phyloP scores from a whole-genome alignment of 2,329 filamentous ascomycete genomes.

The Xylaria sp. region DNA sequence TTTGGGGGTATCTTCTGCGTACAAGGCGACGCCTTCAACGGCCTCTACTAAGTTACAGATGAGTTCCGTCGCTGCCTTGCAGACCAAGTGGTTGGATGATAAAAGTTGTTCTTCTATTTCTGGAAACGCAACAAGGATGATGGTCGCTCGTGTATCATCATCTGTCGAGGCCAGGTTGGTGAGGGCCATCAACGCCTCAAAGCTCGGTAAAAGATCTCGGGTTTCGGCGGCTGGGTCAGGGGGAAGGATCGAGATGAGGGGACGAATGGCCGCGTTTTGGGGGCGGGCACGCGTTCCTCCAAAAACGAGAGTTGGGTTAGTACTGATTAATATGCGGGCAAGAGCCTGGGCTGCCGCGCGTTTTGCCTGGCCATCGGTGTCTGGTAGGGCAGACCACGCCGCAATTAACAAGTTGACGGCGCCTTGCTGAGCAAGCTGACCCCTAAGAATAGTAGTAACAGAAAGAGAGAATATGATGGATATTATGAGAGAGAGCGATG shows the following conservation, averaged over 20 bases:
- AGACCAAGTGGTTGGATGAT: constrained; percentile 77
- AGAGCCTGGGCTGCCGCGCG: constrained; percentile 80
- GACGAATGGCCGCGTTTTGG: constrained; percentile 81
- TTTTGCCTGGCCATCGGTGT: constrained; percentile 58
- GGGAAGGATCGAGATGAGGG: constrained; percentile 78
- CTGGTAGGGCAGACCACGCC: constrained; percentile 70
- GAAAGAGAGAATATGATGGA: constrained; percentile 82
- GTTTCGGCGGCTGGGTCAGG: constrained; percentile 70
- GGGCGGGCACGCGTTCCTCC: constrained; percentile 78
- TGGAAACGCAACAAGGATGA: constrained; percentile 78
- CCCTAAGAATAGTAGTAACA: constrained; percentile 76
- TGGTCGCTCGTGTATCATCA: constrained; percentile 70
- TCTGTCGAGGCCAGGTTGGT: constrained; percentile 92
- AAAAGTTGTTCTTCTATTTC: constrained; percentile 86
- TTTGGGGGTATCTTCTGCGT: constrained; percentile 72
- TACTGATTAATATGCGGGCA: constrained; percentile 86
- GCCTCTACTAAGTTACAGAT: constrained; percentile 88
- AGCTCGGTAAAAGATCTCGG: constrained; percentile 85
- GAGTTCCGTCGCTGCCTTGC: constrained; percentile 86
- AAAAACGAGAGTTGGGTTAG: constrained; percentile 86
- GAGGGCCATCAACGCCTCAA: constrained; percentile 89
- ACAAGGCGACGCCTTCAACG: constrained; percentile 72
- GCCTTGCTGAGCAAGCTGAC: constrained; percentile 90
- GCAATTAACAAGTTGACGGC: constrained; percentile 85
- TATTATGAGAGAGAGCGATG: constrained; percentile 76